A percentile compares a stretch with the other conserved stretches of the same genome.
These are phyloP conservation scores for Shiraia sp. DNA, from an alignment of 2,329 filamentous ascomycete species.

Conservation along the genomic window DNA sequence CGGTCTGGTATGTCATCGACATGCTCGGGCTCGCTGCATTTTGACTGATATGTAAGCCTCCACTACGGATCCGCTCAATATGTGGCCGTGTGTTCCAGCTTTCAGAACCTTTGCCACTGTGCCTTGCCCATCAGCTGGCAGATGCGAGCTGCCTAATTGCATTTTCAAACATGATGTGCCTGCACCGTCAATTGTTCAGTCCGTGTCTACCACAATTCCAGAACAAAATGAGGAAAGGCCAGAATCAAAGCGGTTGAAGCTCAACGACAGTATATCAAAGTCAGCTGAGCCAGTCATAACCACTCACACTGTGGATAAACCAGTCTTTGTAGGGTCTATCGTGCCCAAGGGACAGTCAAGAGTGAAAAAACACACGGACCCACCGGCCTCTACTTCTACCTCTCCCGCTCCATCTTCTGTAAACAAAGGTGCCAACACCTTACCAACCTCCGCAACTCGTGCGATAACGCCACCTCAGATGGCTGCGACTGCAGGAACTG, in stretches of 20 bases:
- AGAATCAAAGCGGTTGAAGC: constrained; percentile 37
- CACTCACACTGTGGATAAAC: constrained; percentile 6
- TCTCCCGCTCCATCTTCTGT: constrained; percentile 6
- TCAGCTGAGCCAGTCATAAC: constrained; percentile 3
- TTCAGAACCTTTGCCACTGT: constrained; percentile 30
- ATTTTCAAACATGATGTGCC: constrained; percentile 59
- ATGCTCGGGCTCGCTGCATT: constrained; percentile 1
- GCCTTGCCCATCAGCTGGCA: constrained; percentile 55
- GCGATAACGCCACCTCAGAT: constrained; percentile 39
- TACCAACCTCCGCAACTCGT: constrained; percentile 30
- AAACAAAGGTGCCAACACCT: constrained; percentile 4
- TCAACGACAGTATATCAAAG: constrained; percentile 21
- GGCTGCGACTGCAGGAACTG: constrained; percentile 12
- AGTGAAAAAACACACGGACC: constrained; percentile 9
- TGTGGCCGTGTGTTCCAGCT: constrained; percentile 36
- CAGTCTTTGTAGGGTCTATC: constrained; percentile 31
- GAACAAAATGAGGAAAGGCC: constrained; percentile 11
- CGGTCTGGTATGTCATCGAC: constrained; percentile 13
- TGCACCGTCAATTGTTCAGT: constrained; percentile 5
- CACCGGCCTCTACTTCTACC: constrained; percentile 1
- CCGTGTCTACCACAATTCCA: constrained; percentile 4
- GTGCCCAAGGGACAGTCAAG: constrained; percentile 16
- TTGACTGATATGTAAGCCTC: constrained; percentile 14
- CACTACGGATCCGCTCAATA: constrained; percentile 7
- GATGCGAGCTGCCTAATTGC: constrained; percentile 59